A percentile compares a stretch with the other conserved stretches of the same genome.
These are phyloP conservation scores for Mycena rosella DNA, from an alignment of 768 basidiomycete genomes.

Conservation along the genomic window DNA sequence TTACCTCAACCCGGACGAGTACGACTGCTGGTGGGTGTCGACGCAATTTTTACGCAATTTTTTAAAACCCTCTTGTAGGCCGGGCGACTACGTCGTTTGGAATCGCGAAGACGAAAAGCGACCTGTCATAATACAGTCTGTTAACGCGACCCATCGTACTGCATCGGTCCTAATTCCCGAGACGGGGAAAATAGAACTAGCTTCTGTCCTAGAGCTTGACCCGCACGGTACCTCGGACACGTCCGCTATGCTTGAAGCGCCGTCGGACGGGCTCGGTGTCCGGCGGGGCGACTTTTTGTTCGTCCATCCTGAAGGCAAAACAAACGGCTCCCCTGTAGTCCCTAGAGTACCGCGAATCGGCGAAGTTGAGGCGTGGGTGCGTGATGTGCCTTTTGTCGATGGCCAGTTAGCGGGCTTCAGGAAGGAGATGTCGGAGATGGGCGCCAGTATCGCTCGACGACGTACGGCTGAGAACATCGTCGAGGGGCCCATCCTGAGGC, in stretches of 20 bases:
- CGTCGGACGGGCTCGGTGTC: conserved; percentile 79
- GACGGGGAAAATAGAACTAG: conserved; percentile 68
- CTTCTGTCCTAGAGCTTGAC: conserved; percentile 90
- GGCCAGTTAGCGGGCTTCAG: conserved; percentile 78
- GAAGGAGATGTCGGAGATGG: conserved; percentile 77
- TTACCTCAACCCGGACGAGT: conserved; percentile 90
- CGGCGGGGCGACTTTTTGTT: conserved; percentile 89
- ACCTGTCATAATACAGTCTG: conserved; percentile 82
- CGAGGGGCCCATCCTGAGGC: conserved; percentile 60
- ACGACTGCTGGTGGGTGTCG: conserved; percentile 83
- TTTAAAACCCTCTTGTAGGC: conserved; percentile 62
- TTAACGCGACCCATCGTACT: conserved; percentile 78
- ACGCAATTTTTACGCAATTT: not conserved
- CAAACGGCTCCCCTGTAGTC: conserved; percentile 71
- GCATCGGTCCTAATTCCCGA: conserved; percentile 74
- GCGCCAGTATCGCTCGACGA: conserved; percentile 64
- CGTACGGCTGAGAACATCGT: conserved; percentile 52
- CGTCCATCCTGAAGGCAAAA: conserved; percentile 75
- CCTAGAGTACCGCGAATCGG: conserved; percentile 89
- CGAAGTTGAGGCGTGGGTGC: conserved; percentile 85
- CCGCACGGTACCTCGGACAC: conserved; percentile 78
- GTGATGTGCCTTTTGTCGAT: conserved; percentile 65
- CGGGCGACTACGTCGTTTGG: conserved; percentile 92
- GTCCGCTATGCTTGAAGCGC: conserved; percentile 54
- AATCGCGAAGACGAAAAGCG: conserved; percentile 77